Evolutionary conservation across 345 rosid species (phyloP), one percentile per base, ranked within the genome.

Genomic region (Eucalyptus dawsonii): DNA sequence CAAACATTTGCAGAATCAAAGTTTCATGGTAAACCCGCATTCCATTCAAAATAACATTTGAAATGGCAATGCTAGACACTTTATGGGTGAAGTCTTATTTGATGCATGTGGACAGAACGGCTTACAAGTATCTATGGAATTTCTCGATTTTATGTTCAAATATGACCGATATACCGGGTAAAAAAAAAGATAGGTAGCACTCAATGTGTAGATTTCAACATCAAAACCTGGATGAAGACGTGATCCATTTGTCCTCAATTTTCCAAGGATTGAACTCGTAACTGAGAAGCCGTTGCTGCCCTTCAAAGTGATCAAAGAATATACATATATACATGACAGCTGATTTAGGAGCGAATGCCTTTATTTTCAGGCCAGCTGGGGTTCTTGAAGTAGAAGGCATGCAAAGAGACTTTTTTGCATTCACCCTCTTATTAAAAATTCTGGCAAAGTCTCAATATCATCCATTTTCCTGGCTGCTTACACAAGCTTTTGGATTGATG

Each of bases 61-160:
- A 34, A 40, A 69, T 16, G 4, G 3, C 4, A 1, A 69, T 69
- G 24, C 1, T 8, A 11, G 1, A 11, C 27, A 29, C 25, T 0
- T 72, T 37, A 72, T 6, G 4, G 4, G 81, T 72, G 45, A 10
- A 72, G 27, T 10, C 83, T 76, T 76, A 40, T 11, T 37, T 22
- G 47, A 76, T 76, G 8, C 14, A 37, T 21, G 22, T 16, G 27
- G 8, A 37, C 14, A 11, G 0, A 1, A 72, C 14, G 25, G 14
- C 25, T 19, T 34, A 4, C 0, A 1, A 19, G 3, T 72, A 11
- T 72, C 0, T 3, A 37, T 5, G 4, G 3, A 6, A 19, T 69
- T 34, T 17, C 1, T 72, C 8, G 2, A 21, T 13, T 72, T 37
- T 72, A 2, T 37, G 83, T 76, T 76, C 45, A 76, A 24, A 76